phyloP scores from a whole-genome alignment of 2,329 filamentous ascomycete species.

The Ophiostoma himal-ulmi region DNA sequence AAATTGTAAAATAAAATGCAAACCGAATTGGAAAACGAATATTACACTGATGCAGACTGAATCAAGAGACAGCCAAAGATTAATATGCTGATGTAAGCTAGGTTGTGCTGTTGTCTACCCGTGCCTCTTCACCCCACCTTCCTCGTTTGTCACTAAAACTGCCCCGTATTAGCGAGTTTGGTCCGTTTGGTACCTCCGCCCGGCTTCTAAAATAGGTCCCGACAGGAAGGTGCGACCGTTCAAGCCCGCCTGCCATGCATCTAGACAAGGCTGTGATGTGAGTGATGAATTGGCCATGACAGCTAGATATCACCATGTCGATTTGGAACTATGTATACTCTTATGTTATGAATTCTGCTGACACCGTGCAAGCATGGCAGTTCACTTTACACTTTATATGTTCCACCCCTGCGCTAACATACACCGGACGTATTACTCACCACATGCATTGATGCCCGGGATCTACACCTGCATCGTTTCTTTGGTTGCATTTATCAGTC shows the following conservation, averaged over 20 bases:
- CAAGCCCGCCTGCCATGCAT: neutral
- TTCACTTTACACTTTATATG: neutral
- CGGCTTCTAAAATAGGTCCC: neutral
- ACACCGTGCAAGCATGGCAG: neutral
- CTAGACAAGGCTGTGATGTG: neutral
- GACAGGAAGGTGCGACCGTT: neutral
- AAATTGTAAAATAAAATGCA: neutral
- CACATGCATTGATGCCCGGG: neutral
- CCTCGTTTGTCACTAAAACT: neutral
- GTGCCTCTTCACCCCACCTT: neutral
- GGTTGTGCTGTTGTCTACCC: neutral
- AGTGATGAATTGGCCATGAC: neutral
- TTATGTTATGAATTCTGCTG: neutral
- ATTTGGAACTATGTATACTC: neutral
- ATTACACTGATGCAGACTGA: no score
- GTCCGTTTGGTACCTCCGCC: neutral
- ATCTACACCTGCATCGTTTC: neutral
- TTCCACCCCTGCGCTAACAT: neutral
- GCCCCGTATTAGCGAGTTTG: neutral
- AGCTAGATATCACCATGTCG: neutral
- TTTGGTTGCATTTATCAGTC: neutral
- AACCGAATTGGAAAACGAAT: no score
- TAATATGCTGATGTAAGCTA: neutral
- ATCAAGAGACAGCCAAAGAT: no score
- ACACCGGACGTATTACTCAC: neutral